Evolutionary conservation across 2,329 filamentous ascomycete species (phyloP), one percentile per base, ranked within the genome.

Genomic region (Hypoxylon sp.): DNA sequence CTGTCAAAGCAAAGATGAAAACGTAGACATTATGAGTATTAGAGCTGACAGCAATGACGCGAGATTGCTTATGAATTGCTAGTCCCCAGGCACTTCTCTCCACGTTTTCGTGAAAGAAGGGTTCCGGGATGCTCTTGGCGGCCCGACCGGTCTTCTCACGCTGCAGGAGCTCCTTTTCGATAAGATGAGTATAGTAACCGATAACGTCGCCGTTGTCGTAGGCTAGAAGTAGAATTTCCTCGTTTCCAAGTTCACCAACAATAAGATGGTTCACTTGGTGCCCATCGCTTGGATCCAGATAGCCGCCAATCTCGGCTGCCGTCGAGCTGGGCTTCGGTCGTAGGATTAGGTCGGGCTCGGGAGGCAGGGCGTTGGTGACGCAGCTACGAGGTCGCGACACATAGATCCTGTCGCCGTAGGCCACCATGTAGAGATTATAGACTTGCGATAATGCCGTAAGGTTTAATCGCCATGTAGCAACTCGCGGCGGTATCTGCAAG

Each of bases 61-160:
- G 84, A n/a, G 90, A 90, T 56, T 86, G 75, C 55, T 83, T 80
- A 68, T 97, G 93, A 7, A 96, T 80, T 5, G 91, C 88, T 36
- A 96, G 72, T 0, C 93, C 94, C 94, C 94, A 99, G 2, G 92
- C 93, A 52, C 90, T 93, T 16, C 73, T 74, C 1, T 83, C 82
- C 2, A 96, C 91, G 66, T 89, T 91, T 26, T 88, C 82, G 51
- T 84, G 82, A 49, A 96, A 89, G 65, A 96, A 89, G 67, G 66
- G 48, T 64, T 62, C 29, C 19, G 56, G 56, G 32, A 16, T 50
- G 31, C 13, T 48, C 29, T 27, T 21, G 13, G 35, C 26, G 15
- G 41, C 30, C 17, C 27, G 26, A 15, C 37, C 37, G 8, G 75
- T 71, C 9, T 34, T 35, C 40, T 64, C 62, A 5, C 49, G 50